Conservation (phyloP, 2,329 filamentous ascomycete genomes). For the Aureobasidium subglaciale region DNA sequence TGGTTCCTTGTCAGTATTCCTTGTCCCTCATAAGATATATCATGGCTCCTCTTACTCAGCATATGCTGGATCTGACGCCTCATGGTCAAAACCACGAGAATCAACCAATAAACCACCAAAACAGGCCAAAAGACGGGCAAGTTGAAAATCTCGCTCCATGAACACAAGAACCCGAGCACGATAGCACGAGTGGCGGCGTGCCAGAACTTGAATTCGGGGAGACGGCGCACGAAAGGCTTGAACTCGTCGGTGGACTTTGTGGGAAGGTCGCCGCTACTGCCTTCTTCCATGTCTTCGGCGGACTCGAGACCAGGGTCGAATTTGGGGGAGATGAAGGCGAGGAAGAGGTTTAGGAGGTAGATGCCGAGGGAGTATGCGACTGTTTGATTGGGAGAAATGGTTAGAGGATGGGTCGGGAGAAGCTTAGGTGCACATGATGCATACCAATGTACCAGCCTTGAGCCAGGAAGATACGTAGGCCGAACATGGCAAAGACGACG, state of each 20-base stretch:
- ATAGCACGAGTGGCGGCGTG: conserved; percentile 88
- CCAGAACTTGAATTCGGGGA: conserved; percentile 99
- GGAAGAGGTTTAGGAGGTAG: conserved; percentile 97
- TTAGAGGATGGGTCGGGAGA: not conserved
- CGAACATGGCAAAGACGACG: conserved; percentile 70
- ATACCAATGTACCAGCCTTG: conserved; percentile 99
- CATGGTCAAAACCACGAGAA: conserved; percentile 95
- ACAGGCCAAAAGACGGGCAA: conserved; percentile 99
- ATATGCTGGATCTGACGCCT: conserved; percentile 99
- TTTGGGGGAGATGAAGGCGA: conserved; percentile 96
- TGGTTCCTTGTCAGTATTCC: not conserved
- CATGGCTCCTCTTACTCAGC: conserved; percentile 79
- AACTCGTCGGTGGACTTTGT: conserved; percentile 98
- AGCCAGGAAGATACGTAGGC: conserved; percentile 78
- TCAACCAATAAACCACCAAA: conserved; percentile 96
- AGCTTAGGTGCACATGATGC: conserved; percentile 18
- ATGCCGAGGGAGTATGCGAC: conserved; percentile 97
- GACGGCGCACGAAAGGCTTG: conserved; percentile 87
- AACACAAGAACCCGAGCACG: conserved; percentile 74
- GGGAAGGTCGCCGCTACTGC: conserved; percentile 58
- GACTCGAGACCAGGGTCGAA: conserved; percentile 95
- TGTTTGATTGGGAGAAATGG: conserved; percentile 34
- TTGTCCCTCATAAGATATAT: not conserved
- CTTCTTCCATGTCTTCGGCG: conserved; percentile 95
- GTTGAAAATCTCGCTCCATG: conserved; percentile 91